Conservation (phyloP, 2,329 filamentous ascomycete genomes). For the Neofusicoccum cordaticola region DNA sequence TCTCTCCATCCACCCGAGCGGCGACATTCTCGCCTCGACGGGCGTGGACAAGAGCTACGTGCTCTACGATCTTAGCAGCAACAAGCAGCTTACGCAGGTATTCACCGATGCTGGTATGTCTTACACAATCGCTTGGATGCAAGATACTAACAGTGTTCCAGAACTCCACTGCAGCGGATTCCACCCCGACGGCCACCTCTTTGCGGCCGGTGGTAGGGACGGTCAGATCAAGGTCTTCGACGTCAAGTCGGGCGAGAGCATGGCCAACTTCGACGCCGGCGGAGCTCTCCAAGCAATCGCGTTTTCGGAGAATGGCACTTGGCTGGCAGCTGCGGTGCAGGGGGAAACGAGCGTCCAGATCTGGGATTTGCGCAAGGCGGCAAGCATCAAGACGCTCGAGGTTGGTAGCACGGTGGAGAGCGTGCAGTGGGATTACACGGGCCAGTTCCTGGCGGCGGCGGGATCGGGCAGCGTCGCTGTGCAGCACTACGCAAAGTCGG, state of each 20-base stretch:
- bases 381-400: slow-evolving; percentile 79
- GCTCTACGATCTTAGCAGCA: slow-evolving; percentile 73
- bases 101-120: slow-evolving; percentile 75
- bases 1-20: slow-evolving; percentile 77
- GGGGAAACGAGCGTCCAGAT: slow-evolving; percentile 76
- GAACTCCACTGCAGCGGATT: slow-evolving; percentile 77
- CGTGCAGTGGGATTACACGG: slow-evolving; percentile 89
- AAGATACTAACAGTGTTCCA: slow-evolving; percentile 38
- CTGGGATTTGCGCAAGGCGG: slow-evolving; percentile 87
- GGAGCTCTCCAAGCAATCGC: slow-evolving; percentile 71
- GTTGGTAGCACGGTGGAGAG: slow-evolving; percentile 74
- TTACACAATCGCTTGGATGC: background rate
- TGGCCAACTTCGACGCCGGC: slow-evolving; percentile 66
- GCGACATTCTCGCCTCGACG: slow-evolving; percentile 79
- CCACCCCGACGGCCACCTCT: slow-evolving; percentile 94
- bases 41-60: slow-evolving; percentile 90
- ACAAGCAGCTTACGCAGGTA: slow-evolving; percentile 71
- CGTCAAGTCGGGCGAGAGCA: slow-evolving; percentile 72
- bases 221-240: slow-evolving; percentile 88
- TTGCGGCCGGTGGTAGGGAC: slow-evolving; percentile 76
- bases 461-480: slow-evolving; percentile 80
- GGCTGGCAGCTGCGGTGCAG: slow-evolving; percentile 81
- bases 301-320: slow-evolving; percentile 97
- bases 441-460: slow-evolving; percentile 82
- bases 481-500: slow-evolving; percentile 82